Percentiles rank a stretch among this genome's conserved stretches.
Conservation (phyloP, 148 eudicot genomes). For the Salicornia ramosissima region DNA sequence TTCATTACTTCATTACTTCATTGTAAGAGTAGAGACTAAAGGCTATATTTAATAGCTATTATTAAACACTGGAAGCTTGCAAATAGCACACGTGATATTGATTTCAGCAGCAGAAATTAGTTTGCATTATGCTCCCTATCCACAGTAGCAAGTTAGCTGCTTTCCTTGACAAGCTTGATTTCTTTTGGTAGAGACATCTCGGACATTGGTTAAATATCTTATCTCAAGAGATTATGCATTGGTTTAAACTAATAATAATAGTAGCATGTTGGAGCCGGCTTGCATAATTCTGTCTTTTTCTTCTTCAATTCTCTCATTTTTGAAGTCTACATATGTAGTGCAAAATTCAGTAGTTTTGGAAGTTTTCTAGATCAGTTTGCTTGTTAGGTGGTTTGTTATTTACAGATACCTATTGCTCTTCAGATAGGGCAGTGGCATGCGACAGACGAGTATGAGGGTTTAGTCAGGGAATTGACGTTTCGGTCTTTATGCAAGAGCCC, state of each 20-base stretch:
- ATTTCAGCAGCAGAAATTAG: background rate
- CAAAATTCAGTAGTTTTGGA: too few relatives aligned
- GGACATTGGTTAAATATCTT: background rate
- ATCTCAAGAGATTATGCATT: background rate
- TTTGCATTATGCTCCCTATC: background rate
- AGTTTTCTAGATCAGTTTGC: too few relatives aligned
- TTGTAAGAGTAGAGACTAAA: background rate
- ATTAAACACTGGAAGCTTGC: background rate
- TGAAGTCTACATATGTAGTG: too few relatives aligned
- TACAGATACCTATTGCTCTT: slow-evolving; percentile 10
- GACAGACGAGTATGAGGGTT: slow-evolving; percentile 82
- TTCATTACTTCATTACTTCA: background rate
- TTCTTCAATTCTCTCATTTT: too few relatives aligned
- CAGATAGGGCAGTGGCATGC: slow-evolving; percentile 89
- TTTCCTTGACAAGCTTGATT: background rate
- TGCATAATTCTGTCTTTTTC: too few relatives aligned
- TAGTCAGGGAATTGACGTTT: slow-evolving; percentile 81
- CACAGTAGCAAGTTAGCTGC: background rate
- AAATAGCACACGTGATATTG: background rate
- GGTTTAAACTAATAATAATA: background rate
- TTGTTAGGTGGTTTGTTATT: slow-evolving; percentile 2
- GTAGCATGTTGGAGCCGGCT: too few relatives aligned
- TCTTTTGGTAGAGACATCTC: background rate
- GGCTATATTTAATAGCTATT: background rate
- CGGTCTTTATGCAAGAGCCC: slow-evolving; percentile 71